Evolutionary conservation across 306 rosid genomes (phyloP).

Genomic region (Cicer chorassanicum): DNA sequence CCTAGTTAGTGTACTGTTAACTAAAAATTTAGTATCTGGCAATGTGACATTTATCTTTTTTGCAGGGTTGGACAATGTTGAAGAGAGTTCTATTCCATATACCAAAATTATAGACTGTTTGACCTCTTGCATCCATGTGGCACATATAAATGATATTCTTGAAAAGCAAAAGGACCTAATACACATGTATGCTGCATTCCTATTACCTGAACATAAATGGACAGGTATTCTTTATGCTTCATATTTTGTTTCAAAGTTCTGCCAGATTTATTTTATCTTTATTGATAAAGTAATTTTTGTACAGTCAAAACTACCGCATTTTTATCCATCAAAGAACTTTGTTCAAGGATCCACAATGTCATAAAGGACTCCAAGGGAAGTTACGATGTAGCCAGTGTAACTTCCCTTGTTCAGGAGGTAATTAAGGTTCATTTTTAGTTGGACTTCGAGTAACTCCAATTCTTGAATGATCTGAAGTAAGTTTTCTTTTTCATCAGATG

Average conservation of each 20-base stretch:
- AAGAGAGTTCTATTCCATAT: conserved; percentile 65
- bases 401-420: conserved; percentile 77
- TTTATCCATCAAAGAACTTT: conserved; percentile 73
- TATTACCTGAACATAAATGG: conserved; percentile 80
- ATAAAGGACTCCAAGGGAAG: conserved; percentile 55
- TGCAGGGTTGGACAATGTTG: conserved; percentile 62
- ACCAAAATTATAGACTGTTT: conserved; percentile 80
- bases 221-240: conserved; percentile 63
- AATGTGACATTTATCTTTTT: conserved; percentile 27
- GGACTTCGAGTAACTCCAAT: conserved; percentile 33
- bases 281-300: conserved; percentile 33
- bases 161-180: conserved; percentile 69
- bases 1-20: conserved; percentile 1
- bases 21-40: background rate
- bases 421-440: conserved; percentile 37
- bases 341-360: conserved; percentile 62
- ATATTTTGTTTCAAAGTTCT: conserved; percentile 35
- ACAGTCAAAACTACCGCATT: conserved; percentile 85
- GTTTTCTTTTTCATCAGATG: conserved; percentile 57
- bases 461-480: conserved; percentile 38
- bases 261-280: conserved; percentile 10
- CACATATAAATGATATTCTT: conserved; percentile 69
- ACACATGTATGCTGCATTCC: conserved; percentile 56
- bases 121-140: conserved; percentile 82
- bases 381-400: conserved; percentile 46